Base-by-base conservation (phyloP, 129 eudicot genomes). In the carrot (Daucus carota) region DNA sequence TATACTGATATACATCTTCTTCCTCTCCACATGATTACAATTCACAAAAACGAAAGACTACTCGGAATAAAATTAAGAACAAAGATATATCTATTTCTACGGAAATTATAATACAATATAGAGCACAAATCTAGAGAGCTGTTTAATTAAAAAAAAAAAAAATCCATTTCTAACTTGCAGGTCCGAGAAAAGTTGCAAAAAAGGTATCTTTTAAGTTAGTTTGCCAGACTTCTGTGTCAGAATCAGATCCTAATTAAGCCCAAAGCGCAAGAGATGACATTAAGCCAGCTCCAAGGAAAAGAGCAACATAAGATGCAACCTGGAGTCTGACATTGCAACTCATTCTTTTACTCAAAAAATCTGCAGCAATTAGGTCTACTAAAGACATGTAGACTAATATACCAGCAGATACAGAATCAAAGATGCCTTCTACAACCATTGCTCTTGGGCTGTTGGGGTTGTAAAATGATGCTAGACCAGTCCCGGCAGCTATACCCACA, bases 321-420 rank as follows among this genome's bases (percentile, higher is more conserved):
- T 93, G 98, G 46, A 93, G 91, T 87, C 88, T 82, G 36, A 77
- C 57, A 81, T 93, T 90, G 80, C 97, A 93, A 74, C 90, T 93
- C 98, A 93, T 93, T 80, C 91, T 87, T 88, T 93, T 93, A 57
- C 98, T 90, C 92, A 93, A 85, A 85, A 93, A 93, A 84, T 93
- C 98, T 5, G 98, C 98, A 11, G 98, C 98, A 43, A 93, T 93
- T 78, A 93, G 76, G 70, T 93, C 98, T 54, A 93, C 98, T 66
- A 93, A 85, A 80, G 98, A 88, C 98, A 93, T 90, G 82, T 93
- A 93, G 5, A 93, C 84, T 22, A 93, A 80, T 72, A 93, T 93
- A 5, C 98, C 98, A 34, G 98, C 92, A 40, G 98, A 93, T 75
- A 93, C 77, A 0, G 98, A 90, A 73, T 93, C 97, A 66, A 93